Evolutionary conservation across 306 rosid species (phyloP), one percentile per base, ranked within the genome.

Genomic region (Pterocarpus santalinus): DNA sequence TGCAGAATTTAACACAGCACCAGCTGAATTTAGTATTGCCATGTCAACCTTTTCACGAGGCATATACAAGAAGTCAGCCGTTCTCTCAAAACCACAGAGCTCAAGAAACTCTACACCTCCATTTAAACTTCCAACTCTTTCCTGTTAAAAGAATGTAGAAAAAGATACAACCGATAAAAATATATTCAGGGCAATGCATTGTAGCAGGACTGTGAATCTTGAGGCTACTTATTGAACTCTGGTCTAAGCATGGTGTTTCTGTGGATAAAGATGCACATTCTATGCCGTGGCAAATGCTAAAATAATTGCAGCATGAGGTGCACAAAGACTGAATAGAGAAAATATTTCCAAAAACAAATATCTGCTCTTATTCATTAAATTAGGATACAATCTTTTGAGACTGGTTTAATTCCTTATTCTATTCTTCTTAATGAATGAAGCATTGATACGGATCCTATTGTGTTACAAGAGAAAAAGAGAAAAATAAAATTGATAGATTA

Each of bases 101-200:
- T 93, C 92, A 36, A 95, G 97, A 89, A 95, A 95, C 81, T 90
- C 91, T 16, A 82, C 51, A 10, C 98, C 96, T 73, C 93, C 96
- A 30, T 55, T 67, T 78, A 90, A 79, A 85, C 90, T 87, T 62
- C 93, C 97, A 83, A 95, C 90, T 88, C 96, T 91, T 15, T 91
- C 99, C 98, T 95, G 92, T 85, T 82, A 49, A 66, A n/a, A 67
- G 7, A 49, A 58, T 34, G 32, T 3, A 39, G 8, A 30, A 36
- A 52, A 69, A 58, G 36, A 8, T 1, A 44, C 36, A 69, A 35
- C 34, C 11, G 4, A 66, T 7, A 9, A 22, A 72, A 32, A 49
- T n/a, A 64, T 34, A 70, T 39, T 58, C 10, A 72, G 56, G 16
- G 8, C 32, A 67, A 73, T 36, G 5, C 16, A 66, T 69, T 38